phyloP scores from a whole-genome alignment of 192 early-diverging fungal genomes.

The Umbelopsis vinacea region DNA sequence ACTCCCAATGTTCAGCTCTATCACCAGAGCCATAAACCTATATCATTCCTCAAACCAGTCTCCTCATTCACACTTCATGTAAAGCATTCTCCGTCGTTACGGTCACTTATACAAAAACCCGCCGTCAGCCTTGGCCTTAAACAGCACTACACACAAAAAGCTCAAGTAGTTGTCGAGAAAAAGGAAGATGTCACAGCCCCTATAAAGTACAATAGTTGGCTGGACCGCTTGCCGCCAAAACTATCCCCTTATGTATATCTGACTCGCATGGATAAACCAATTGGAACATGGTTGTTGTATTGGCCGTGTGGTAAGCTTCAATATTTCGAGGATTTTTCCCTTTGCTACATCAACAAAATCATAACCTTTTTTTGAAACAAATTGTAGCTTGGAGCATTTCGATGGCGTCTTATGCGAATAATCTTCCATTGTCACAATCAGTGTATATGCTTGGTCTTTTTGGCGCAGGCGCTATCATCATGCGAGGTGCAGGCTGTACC shows the following conservation, averaged over 20 bases:
- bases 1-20: not conserved
- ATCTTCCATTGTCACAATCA: slow-evolving; percentile 57
- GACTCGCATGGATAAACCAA: slow-evolving; percentile 86
- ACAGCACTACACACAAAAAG: slow-evolving; percentile 4
- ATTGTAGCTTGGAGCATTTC: slow-evolving; percentile 73
- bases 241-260: slow-evolving; percentile 76
- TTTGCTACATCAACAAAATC: not conserved
- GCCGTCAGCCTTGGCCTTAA: not conserved
- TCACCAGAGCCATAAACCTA: too few relatives aligned
- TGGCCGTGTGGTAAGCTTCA: slow-evolving; percentile 82
- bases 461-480: slow-evolving; percentile 83
- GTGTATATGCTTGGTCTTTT: slow-evolving; percentile 77
- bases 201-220: slow-evolving; percentile 46
- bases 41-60: not conserved
- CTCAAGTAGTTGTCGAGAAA: not conserved
- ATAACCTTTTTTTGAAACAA: slow-evolving; percentile 24
- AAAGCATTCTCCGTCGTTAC: slow-evolving; percentile 1
- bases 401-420: slow-evolving; percentile 66
- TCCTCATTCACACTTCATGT: not conserved
- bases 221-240: slow-evolving; percentile 57
- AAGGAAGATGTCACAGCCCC: slow-evolving; percentile 3
- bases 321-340: slow-evolving; percentile 23
- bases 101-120: not conserved
- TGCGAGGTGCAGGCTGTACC: slow-evolving; percentile 96
- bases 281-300: slow-evolving; percentile 90